Evolutionary conservation across 1,284 basidiomycete species (phyloP), one percentile per base, ranked within the genome.

Genomic region (Ceratobasidium sp.): DNA sequence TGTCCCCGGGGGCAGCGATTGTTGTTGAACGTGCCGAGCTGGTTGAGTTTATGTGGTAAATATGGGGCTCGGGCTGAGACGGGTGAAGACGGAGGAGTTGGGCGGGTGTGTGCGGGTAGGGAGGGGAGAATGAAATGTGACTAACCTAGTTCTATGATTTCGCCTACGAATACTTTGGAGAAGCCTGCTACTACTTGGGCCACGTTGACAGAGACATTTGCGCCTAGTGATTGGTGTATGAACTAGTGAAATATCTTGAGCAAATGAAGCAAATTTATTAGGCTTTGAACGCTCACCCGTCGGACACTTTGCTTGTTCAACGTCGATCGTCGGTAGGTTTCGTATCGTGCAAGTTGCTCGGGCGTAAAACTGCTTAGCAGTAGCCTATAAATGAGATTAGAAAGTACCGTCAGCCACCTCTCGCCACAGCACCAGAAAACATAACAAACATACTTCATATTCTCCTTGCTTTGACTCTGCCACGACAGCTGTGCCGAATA

Each of bases 91-190:
- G 57, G 38, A 38, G 35, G 18, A 23, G 47, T 35, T 16, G 28
- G 55, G 55, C 23, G 13, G 16, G n/a, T 61, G 41, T 61, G 35
- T 38, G 11, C 38, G 58, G 58, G 41, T 13, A 44, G 41, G 58
- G 58, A 35, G 58, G 58, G 21, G 58, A 21, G 58, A 41, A 28
- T 43, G 35, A 21, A 38, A 38, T 21, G 8, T 38, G 30, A 78
- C 83, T 63, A 70, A 92, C 93, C 93, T 83, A 91, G 91, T 80
- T 96, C 94, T 23, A 96, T 88, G 5, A 96, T 93, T 80, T 96
- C 94, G 1, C 95, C 95, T 9, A 97, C 93, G 77, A 97, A 97
- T 1, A 96, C 93, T 79, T 97, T 97, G 21, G 87, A 87, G 72
- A 96, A 93, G 78, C 95, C 95, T 7, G 94, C 92, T 0, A 96